phyloP scores from a whole-genome alignment of 225 moss, liverwort and hornwort species.

The Marchantia polymorpha region DNA sequence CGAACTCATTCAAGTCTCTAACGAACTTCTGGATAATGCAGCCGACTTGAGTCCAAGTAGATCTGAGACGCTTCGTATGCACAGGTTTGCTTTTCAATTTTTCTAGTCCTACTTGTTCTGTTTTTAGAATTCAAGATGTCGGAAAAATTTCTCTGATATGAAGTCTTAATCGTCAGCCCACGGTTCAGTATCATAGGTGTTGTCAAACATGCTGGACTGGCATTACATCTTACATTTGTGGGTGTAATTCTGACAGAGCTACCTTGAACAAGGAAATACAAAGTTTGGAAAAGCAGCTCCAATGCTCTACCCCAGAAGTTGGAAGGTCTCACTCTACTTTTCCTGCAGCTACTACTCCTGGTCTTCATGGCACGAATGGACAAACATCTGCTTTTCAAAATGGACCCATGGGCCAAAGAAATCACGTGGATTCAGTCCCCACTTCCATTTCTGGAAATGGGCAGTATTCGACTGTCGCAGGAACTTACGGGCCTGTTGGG shows the following conservation, averaged over 20 bases:
- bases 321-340: slow-evolving; percentile 34
- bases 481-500: slow-evolving; percentile 19
- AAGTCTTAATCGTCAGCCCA: neutral
- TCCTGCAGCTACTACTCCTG: slow-evolving; percentile 33
- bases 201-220: neutral
- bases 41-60: slow-evolving; percentile 72
- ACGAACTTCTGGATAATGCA: slow-evolving; percentile 82
- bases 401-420: slow-evolving; percentile 39
- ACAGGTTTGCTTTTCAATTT: slow-evolving; percentile 47
- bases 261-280: slow-evolving; percentile 75
- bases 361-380: slow-evolving; percentile 33
- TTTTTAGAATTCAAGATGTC: neutral
- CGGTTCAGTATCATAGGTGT: neutral
- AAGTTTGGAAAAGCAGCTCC: slow-evolving; percentile 61
- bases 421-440: slow-evolving; percentile 18
- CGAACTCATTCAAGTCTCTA: slow-evolving; percentile 67
- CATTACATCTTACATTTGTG: neutral
- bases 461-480: slow-evolving; percentile 18
- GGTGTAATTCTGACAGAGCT: slow-evolving; percentile 41
- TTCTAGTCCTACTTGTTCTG: neutral
- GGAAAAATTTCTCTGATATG: neutral
- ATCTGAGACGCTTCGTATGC: slow-evolving; percentile 71
- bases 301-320: slow-evolving; percentile 45
- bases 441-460: slow-evolving; percentile 11
- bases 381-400: slow-evolving; percentile 51